Conservation (phyloP, 2,329 filamentous ascomycete species). For the Lachnellula arida region DNA sequence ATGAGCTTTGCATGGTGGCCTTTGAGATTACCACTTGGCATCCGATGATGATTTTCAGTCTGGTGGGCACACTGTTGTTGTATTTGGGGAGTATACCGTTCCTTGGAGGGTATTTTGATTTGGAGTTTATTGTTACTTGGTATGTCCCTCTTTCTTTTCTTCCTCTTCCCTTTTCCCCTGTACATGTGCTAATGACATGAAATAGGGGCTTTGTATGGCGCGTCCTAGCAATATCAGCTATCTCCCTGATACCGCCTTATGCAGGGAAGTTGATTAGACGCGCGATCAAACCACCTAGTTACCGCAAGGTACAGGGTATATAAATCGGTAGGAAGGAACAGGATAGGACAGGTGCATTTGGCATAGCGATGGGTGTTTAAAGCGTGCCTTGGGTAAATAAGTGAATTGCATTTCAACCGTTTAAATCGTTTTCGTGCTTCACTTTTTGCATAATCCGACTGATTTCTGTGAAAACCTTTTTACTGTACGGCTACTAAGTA, state of each 20-base stretch:
- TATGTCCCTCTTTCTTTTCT: slow-evolving; percentile 35
- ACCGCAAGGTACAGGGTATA: slow-evolving; percentile 81
- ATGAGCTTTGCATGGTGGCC: slow-evolving; percentile 95
- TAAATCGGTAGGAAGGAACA: background rate
- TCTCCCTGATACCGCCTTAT: slow-evolving; percentile 83
- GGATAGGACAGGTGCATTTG: too few relatives aligned
- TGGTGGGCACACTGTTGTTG: slow-evolving; percentile 76
- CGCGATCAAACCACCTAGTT: slow-evolving; percentile 86
- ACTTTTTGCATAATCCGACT: too few relatives aligned
- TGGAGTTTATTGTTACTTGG: slow-evolving; percentile 69
- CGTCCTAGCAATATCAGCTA: slow-evolving; percentile 70
- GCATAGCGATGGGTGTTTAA: too few relatives aligned
- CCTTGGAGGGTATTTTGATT: slow-evolving; percentile 83
- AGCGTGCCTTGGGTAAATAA: too few relatives aligned
- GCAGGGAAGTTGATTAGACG: slow-evolving; percentile 78
- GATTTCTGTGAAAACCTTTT: too few relatives aligned
- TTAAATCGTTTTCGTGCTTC: too few relatives aligned
- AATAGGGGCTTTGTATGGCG: slow-evolving; percentile 81
- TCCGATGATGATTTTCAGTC: slow-evolving; percentile 78
- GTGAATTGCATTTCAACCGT: too few relatives aligned
- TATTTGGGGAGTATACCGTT: slow-evolving; percentile 84
- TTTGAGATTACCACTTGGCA: slow-evolving; percentile 98
- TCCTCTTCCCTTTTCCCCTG: background rate
- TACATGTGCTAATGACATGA: background rate
- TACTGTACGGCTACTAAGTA: too few relatives aligned